A percentile compares a stretch with the other conserved stretches of the same genome.
Conservation (phyloP, 495 filamentous ascomycete genomes). For the Penicillium soppii region DNA sequence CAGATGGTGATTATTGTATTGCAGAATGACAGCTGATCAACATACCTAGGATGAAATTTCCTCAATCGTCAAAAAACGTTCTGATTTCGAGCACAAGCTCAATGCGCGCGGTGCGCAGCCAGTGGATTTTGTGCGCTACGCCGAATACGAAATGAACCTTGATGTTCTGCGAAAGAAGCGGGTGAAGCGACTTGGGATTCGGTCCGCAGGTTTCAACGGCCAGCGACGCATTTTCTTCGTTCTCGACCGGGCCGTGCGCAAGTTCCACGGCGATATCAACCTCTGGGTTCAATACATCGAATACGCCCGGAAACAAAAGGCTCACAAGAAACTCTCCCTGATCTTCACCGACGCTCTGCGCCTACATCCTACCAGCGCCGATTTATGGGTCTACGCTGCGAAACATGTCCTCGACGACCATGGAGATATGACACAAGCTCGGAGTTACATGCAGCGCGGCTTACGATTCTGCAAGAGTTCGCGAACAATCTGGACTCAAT, state of each 20-base stretch:
- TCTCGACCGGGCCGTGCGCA: constrained; percentile 81
- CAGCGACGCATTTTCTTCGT: constrained; percentile 84
- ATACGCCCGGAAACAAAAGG: constrained; percentile 72
- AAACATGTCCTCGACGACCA: constrained; percentile 69
- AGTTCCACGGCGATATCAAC: constrained; percentile 76
- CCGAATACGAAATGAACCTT: constrained; percentile 87
- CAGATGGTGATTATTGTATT: not conserved
- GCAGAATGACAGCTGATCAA: constrained; percentile 8
- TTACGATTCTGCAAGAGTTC: constrained; percentile 80
- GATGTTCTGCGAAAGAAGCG: constrained; percentile 79
- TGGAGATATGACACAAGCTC: constrained; percentile 79
- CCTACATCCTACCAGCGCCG: constrained; percentile 78
- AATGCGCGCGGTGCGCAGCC: constrained; percentile 75
- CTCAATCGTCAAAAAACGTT: constrained; percentile 82
- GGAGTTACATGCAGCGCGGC: constrained; percentile 86
- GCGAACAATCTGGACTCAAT: constrained; percentile 78
- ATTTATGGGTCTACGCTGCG: constrained; percentile 87
- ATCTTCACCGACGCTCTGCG: constrained; percentile 76
- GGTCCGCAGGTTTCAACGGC: constrained; percentile 58
- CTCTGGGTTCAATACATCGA: constrained; percentile 94
- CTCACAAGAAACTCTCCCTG: constrained; percentile 74
- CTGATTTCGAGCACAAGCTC: constrained; percentile 88
- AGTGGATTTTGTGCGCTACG: constrained; percentile 80
- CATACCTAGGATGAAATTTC: constrained; percentile 73
- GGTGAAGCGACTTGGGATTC: constrained; percentile 74